Base-by-base conservation (phyloP, 2,329 filamentous ascomycete species). In the Apiospora marii region DNA sequence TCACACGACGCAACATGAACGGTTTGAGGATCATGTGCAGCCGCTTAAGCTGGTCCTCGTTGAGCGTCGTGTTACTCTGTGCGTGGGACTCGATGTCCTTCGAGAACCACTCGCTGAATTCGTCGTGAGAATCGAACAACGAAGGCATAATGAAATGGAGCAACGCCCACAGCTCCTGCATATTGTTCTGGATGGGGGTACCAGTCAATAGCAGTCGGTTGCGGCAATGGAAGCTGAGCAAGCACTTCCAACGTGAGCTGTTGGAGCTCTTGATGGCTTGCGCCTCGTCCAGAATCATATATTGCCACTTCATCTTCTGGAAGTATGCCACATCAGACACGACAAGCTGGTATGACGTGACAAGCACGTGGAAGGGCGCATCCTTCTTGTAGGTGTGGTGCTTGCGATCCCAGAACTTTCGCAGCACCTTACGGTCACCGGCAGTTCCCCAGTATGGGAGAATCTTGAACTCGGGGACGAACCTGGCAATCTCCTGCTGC, bases 101-200 rank as follows among this genome's bases (percentile, higher is more conserved):
- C 71, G 93, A 96, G 82, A 97, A 97, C 94, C 94, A 97, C 78
- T 96, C 94, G 84, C 93, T 96, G 80, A 97, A 97, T 79, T 96
- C 94, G 80, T 97, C 94, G 83, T 96, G 94, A 0, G 93, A 96
- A 82, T 96, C 96, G 83, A 99, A 99, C 70, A 99, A 88, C 61
- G 94, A 98, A n/a, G 96, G 96, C 96, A 99, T 98, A 85, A 98
- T 98, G 85, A 99, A 99, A 88, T 99, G 96, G 27, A 99, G 88
- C 76, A 99, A 85, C 43, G 96, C 96, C 96, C 96, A 99, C 73
- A 99, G 85, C 84, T 99, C 96, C 83, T 98, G 96, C 96, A 99
- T 99, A 87, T 98, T 99, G 86, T 99, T 99, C 83, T 99, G 96
- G 76, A 99, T 98, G 3, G 96, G 96, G 0, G 96, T 99, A 85